These are phyloP conservation scores for Fraxinus latifolia DNA, from an alignment of 305 asterid genomes.

Conservation along the genomic window DNA sequence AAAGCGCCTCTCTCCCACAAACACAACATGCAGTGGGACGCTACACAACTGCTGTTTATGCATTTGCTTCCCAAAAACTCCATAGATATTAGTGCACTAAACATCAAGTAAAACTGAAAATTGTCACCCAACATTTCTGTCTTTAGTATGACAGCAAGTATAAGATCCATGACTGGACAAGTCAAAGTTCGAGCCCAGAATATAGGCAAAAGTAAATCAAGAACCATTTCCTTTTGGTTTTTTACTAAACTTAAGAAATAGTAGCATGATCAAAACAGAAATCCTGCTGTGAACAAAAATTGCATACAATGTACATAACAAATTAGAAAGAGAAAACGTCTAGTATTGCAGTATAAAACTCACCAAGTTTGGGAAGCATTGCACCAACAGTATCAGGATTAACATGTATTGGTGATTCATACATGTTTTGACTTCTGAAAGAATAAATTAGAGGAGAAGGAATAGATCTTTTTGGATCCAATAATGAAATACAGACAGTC, in stretches of 20 bases:
- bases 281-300: not conserved
- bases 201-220: not conserved
- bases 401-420: conserved; percentile 67
- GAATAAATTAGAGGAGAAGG: conserved; percentile 73
- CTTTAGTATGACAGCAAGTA: not conserved
- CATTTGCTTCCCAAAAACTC: not conserved
- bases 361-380: conserved; percentile 94
- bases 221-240: not conserved
- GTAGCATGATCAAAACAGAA: not conserved
- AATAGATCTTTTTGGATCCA: conserved; percentile 89
- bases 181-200: not conserved
- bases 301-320: not conserved
- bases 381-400: conserved; percentile 85
- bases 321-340: not conserved
- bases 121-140: not conserved
- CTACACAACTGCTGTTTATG: not conserved
- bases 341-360: conserved; percentile 24
- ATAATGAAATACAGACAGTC: conserved; percentile 77
- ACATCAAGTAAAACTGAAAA: not conserved
- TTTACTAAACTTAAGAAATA: not conserved
- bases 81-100: not conserved
- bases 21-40: not conserved
- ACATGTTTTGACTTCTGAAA: conserved; percentile 70
- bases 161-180: not conserved
- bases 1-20: not conserved